phyloP scores from a whole-genome alignment of 305 asterid species.

The Fraxinus sp. region DNA sequence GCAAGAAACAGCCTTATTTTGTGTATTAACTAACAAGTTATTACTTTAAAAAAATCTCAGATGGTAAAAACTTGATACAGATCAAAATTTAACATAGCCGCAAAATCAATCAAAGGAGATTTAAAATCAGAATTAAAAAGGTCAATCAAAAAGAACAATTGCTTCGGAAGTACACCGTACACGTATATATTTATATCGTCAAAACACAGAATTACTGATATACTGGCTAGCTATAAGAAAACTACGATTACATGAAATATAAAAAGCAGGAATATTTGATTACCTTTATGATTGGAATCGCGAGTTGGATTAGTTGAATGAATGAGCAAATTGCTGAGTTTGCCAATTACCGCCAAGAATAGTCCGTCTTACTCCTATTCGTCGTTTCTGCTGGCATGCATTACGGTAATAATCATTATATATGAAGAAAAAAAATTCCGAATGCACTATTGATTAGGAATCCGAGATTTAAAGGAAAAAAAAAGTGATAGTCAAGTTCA shows the following conservation, averaged over 20 bases:
- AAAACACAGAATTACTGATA: not conserved
- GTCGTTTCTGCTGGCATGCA: slow-evolving; percentile 27
- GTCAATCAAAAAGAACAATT: not conserved
- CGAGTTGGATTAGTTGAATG: slow-evolving; percentile 8
- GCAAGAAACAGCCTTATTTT: not conserved
- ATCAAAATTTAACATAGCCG: not conserved
- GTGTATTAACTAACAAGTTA: not conserved
- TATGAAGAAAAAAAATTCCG: not conserved
- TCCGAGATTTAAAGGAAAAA: not conserved
- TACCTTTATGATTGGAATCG: slow-evolving; percentile 21
- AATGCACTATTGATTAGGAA: not conserved
- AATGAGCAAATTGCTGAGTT: not conserved
- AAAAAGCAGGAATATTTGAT: not conserved
- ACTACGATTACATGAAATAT: not conserved
- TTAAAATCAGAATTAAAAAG: not conserved
- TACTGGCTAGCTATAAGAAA: not conserved
- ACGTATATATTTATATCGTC: not conserved
- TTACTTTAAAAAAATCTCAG: not conserved
- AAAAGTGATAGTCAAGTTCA: not conserved
- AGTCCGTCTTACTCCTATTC: slow-evolving; percentile 25
- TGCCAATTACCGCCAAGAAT: slow-evolving; percentile 27
- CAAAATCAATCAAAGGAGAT: not conserved
- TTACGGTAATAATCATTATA: not conserved
- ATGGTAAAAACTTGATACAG: not conserved
- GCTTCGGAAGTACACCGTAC: not conserved